Base-by-base conservation (phyloP, 2,329 filamentous ascomycete species). In the Claviceps humidiphila region DNA sequence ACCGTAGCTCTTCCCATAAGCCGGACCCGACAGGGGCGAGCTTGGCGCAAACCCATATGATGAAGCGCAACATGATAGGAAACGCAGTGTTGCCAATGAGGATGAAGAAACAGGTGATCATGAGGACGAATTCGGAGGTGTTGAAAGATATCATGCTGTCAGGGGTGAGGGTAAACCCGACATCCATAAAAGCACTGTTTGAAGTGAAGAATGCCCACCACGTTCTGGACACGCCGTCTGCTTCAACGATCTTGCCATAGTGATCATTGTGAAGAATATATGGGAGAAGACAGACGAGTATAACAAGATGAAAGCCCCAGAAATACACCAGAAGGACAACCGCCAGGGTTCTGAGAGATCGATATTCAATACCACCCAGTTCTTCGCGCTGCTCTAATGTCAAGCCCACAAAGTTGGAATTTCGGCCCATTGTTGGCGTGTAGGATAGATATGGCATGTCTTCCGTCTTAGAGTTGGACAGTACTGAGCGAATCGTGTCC, bases 171-270 rank as follows among this genome's bases (percentile, higher is more conserved):
- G 90, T 91, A 60, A 89, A 91, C 11, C 93, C 93, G n/a, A 97
- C 71, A 70, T 98, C 91, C 68, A 91, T 96, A 68, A 98, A 96
- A 52, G 89, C 79, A 42, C 89, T 93, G 48, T 82, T 88, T 14
- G 89, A 72, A 0, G 88, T 95, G 70, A 91, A 98, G 59, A 98
- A 81, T 0, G 81, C 89, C 86, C 93, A 98, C 93, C 93, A 98
- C 0, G 80, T 77, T 42, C 80, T 80, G 53, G 75, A 82, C 58
- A 87, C 71, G 8, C 81, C 81, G 49, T 72, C 74, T 0, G 64
- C 67, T 1, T 76, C 72, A n/a, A 96, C 78, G 16, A 91, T 64
- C 0, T 71, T 58, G 5, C 80, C 81, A 66, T 87, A 96, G 2
- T 68, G 71, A 0, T 72, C 55, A 44, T 75, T 80, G 22, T 80